Conservation (phyloP, 441 rosid genomes). For the Corymbia calophylla region DNA sequence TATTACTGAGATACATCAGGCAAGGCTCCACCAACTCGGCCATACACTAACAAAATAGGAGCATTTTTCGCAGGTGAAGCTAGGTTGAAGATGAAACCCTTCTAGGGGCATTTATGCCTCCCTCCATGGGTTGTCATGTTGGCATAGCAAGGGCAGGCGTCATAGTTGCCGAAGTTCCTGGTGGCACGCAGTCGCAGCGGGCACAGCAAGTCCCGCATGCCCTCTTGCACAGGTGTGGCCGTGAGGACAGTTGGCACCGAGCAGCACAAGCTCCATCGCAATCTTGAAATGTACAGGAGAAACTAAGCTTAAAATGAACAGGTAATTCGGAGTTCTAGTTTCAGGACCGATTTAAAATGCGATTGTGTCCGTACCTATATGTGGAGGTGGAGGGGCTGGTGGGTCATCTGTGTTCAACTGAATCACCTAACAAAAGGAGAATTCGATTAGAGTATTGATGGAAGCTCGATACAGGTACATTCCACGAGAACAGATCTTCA, state of each 20-base stretch:
- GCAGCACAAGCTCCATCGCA: conserved; percentile 34
- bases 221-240: conserved; percentile 41
- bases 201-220: conserved; percentile 65
- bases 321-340: neutral
- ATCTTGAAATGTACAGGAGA: conserved; percentile 9
- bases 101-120: conserved; percentile 54
- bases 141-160: conserved; percentile 54
- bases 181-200: conserved; percentile 61
- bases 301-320: neutral
- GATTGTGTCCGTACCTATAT: neutral
- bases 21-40: neutral
- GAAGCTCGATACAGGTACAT: neutral
- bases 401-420: neutral
- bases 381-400: neutral
- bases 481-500: neutral
- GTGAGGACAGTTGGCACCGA: conserved; percentile 38
- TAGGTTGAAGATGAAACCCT: neutral
- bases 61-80: neutral
- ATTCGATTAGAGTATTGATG: neutral
- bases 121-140: conserved; percentile 55
- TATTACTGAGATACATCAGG: neutral
- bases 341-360: neutral
- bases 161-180: conserved; percentile 62
- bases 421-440: neutral
- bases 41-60: neutral